Conservation (phyloP, 2,329 filamentous ascomycete species). For the Diplodia intermedia region DNA sequence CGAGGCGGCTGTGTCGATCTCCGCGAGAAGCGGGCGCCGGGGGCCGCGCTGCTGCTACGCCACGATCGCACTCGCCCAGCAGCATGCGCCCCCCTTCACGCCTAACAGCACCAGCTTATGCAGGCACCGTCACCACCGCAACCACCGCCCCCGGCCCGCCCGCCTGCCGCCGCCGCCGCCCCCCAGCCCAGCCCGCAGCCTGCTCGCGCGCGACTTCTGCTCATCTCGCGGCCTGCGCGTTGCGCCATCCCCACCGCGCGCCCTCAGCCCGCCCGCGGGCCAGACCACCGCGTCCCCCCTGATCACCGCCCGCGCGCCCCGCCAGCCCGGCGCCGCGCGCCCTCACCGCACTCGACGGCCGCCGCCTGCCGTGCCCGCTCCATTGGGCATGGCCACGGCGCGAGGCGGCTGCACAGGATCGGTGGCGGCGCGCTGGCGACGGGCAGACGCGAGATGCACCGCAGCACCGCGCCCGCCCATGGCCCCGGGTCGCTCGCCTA, state of each 20-base stretch:
- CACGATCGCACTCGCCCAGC: constrained; percentile 29
- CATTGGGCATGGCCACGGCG: constrained; percentile 30
- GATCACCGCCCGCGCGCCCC: constrained; percentile 20
- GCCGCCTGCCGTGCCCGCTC: constrained; percentile 31
- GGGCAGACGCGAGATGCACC: constrained; percentile 30
- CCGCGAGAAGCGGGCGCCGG: constrained; percentile 17
- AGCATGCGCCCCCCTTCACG: constrained; percentile 16
- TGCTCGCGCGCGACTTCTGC: constrained; percentile 6
- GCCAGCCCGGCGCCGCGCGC: constrained; percentile 1
- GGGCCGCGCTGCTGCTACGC: constrained; percentile 27
- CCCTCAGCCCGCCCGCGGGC: constrained; percentile 15
- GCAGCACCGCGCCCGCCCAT: constrained; percentile 30
- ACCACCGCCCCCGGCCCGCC: constrained; percentile 20
- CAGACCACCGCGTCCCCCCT: constrained; percentile 24
- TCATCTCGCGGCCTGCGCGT: constrained; percentile 28
- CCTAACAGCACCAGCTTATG: constrained; percentile 27
- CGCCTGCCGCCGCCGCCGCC: constrained; percentile 4
- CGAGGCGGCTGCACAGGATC: constrained; percentile 30
- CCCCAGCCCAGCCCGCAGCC: background rate
- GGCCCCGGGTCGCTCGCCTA: constrained; percentile 32
- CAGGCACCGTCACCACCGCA: constrained; percentile 24
- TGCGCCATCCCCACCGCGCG: constrained; percentile 26
- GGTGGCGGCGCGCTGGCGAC: constrained; percentile 29
- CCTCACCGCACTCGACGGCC: constrained; percentile 30
- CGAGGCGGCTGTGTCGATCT: constrained; percentile 32